Percentiles rank a stretch among this genome's conserved stretches.
Conservation (phyloP, 1,139 yeast species). For the Kazachstania sp. region DNA sequence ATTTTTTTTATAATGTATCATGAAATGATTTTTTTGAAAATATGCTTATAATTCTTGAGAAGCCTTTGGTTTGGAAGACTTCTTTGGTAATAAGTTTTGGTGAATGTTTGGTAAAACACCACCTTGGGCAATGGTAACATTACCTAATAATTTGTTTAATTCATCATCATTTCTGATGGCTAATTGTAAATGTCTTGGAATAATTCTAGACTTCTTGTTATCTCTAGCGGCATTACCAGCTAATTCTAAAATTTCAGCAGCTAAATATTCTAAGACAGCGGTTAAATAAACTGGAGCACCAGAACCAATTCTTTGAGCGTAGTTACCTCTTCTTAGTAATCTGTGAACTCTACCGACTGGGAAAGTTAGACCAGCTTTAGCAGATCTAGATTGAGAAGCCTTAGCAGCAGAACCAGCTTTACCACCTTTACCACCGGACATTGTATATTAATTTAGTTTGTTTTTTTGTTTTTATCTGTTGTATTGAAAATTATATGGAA, state of each 20-base stretch:
- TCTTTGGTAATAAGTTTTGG: slow-evolving; percentile 92
- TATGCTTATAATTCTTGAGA: slow-evolving; percentile 69
- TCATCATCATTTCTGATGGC: slow-evolving; percentile 99
- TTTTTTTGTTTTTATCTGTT: not conserved
- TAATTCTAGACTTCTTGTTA: slow-evolving; percentile 95
- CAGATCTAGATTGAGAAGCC: slow-evolving; percentile 94
- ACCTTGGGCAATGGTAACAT: slow-evolving; percentile 94
- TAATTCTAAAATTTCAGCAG: slow-evolving; percentile 95
- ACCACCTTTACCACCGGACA: slow-evolving; percentile 99
- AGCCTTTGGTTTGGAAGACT: slow-evolving; percentile 74
- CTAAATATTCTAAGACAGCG: slow-evolving; percentile 90
- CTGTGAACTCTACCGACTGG: slow-evolving; percentile 99
- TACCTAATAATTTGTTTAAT: slow-evolving; percentile 86
- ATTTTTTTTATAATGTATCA: not conserved
- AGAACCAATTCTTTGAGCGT: slow-evolving; percentile 98
- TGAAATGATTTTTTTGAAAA: not conserved
- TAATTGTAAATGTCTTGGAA: slow-evolving; percentile 96
- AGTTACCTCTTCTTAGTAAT: slow-evolving; percentile 94
- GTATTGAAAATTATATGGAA: too few species aligned
- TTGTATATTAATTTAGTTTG: slow-evolving; percentile 31
- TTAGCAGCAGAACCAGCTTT: slow-evolving; percentile 90
- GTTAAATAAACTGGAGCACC: slow-evolving; percentile 96
- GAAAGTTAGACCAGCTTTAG: slow-evolving; percentile 98
- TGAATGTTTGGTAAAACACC: slow-evolving; percentile 97
- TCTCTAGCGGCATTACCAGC: slow-evolving; percentile 99